phyloP scores from a whole-genome alignment of 2,329 filamentous ascomycete species.

The Fusarium fracticaudum region DNA sequence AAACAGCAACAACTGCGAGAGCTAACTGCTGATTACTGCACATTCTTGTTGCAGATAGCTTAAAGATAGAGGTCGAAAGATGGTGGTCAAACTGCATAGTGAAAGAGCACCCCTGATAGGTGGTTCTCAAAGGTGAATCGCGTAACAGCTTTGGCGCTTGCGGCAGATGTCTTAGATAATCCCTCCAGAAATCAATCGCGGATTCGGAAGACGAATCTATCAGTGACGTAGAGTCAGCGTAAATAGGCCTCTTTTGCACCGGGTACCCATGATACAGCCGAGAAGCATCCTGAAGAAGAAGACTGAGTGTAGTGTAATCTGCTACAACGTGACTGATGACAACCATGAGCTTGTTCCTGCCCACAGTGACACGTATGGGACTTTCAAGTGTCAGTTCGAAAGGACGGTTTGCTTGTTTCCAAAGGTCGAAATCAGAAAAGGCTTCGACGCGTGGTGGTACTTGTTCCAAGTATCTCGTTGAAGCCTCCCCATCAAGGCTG shows the following conservation, averaged over 20 bases:
- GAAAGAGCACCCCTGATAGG: background rate
- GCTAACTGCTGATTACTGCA: background rate
- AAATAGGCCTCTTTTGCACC: background rate
- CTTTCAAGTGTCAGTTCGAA: background rate
- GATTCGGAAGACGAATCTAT: background rate
- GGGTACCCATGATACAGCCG: background rate
- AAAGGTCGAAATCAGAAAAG: background rate
- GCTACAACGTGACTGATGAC: background rate
- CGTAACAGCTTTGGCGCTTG: background rate
- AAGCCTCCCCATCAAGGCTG: background rate
- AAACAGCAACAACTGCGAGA: background rate
- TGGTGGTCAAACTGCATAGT: background rate
- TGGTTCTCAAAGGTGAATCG: background rate
- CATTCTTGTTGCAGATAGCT: background rate
- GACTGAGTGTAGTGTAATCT: background rate
- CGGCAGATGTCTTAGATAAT: background rate
- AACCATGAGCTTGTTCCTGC: background rate
- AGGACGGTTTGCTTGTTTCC: background rate
- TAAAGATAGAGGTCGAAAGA: background rate
- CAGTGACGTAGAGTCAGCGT: background rate
- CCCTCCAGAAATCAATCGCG: background rate
- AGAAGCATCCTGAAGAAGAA: background rate
- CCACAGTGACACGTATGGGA: background rate
- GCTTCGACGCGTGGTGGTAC: background rate
- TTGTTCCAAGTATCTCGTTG: background rate